These are phyloP conservation scores for Sugiyamaella floridensis DNA, from an alignment of 805 yeast genomes.

Conservation along the genomic window DNA sequence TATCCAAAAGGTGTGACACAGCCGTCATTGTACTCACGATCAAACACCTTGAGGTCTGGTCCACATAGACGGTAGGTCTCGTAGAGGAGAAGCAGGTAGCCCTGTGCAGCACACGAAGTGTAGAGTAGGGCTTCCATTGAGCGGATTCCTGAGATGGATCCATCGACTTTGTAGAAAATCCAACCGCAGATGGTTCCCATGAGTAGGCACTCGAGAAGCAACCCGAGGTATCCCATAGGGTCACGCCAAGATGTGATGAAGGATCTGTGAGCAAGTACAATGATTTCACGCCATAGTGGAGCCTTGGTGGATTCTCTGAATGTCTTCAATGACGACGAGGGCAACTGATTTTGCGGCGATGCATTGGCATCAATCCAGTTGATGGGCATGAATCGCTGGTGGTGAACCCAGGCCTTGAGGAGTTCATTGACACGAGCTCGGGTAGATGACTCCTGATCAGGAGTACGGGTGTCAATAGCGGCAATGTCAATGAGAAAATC, in stretches of 20 bases:
- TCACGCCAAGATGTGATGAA: constrained; percentile 45
- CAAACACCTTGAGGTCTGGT: constrained; percentile 47
- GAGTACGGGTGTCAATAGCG: constrained; percentile 45
- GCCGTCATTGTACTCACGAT: constrained; percentile 65
- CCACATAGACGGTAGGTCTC: constrained; percentile 54
- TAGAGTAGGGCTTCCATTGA: constrained; percentile 49
- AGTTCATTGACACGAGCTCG: constrained; percentile 32
- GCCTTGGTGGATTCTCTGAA: constrained; percentile 26
- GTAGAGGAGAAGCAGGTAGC: constrained; percentile 48
- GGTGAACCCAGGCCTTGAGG: constrained; percentile 33
- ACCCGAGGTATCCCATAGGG: constrained; percentile 40
- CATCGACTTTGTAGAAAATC: constrained; percentile 53
- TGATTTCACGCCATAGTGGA: constrained; percentile 38
- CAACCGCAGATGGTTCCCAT: constrained; percentile 66
- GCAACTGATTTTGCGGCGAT: background rate
- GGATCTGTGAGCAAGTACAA: constrained; percentile 41
- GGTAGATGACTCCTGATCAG: constrained; percentile 33
- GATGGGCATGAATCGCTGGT: background rate
- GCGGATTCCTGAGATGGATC: constrained; percentile 56
- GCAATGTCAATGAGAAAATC: constrained; percentile 53
- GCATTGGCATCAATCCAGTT: background rate
- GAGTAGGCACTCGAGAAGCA: constrained; percentile 42
- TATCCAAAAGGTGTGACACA: constrained; percentile 63
- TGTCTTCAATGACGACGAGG: background rate
- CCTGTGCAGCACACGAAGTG: constrained; percentile 46